Base-by-base conservation (phyloP, 2,329 filamentous ascomycete genomes). In the Trichophyton schoenleinii region DNA sequence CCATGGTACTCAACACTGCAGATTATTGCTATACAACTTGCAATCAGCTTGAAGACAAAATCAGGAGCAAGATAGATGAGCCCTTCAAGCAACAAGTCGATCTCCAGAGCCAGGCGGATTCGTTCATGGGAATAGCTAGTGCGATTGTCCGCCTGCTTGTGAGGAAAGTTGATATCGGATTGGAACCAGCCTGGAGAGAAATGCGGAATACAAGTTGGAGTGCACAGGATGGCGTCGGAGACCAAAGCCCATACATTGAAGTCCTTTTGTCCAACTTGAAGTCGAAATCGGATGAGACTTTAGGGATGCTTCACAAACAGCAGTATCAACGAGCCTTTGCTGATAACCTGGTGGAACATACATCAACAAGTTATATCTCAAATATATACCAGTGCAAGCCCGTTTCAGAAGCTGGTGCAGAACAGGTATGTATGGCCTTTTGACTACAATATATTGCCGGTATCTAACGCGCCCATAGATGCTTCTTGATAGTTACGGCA, bases 131-230 rank as follows among this genome's bases (percentile, higher is more conserved):
- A 2, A 92, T 99, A 42, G 94, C 92, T 1, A 92, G 89, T 70
- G 87, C 91, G 11, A 87, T 90, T 3, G 87, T 99, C 4, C 81
- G 94, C 58, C 83, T 88, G 0, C 79, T 99, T 53, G 91, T 97
- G 3, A 86, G 88, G 63, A 87, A 86, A 68, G 88, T 96, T 3
- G 91, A 96, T 71, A 73, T 86, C 0, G 87, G 87, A 59, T 87
- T 91, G 67, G 92, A 97, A 66, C 83, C 87, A 0, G 86, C 87
- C 15, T 99, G 92, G 94, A 84, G 91, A 61, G 94, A 97, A 77
- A 99, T 99, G 94, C 87, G 87, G 65, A 96, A 96, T 70, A 95
- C 88, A 0, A 88, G 91, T 57, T 99, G 94, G 94, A 88, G 87
- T 72, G 91, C 88, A 65, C 88, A 99, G 79, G 94, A 97, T 67